A percentile compares a stretch with the other conserved stretches of the same genome.
Conservation (phyloP, 1,284 basidiomycete genomes). For the Rhodotorula sp. region DNA sequence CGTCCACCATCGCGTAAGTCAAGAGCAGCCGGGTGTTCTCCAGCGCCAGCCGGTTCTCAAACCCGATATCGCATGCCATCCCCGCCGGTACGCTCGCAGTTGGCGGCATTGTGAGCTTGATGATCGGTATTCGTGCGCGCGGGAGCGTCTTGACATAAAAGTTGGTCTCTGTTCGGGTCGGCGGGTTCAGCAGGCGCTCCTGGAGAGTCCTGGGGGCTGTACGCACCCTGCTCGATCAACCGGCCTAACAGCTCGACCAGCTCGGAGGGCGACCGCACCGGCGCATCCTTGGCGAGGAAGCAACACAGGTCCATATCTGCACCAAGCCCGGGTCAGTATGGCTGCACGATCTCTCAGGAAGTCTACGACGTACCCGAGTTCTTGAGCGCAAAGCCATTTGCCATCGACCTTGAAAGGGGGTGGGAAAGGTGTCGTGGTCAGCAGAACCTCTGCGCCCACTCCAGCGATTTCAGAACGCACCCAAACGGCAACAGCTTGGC, state of each 20-base stretch:
- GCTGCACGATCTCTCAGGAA: not conserved
- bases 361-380: conserved; percentile 71
- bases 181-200: not conserved
- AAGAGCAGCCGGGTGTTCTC: conserved; percentile 95
- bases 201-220: conserved; percentile 12
- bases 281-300: conserved; percentile 72
- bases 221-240: conserved; percentile 82
- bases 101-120: conserved; percentile 89
- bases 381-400: conserved; percentile 86
- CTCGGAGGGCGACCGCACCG: conserved; percentile 71
- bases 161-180: conserved; percentile 72
- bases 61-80: conserved; percentile 95
- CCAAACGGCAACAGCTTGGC: conserved; percentile 90
- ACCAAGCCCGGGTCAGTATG: not conserved
- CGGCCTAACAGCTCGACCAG: conserved; percentile 92
- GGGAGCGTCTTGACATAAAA: conserved; percentile 96
- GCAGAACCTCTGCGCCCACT: not conserved
- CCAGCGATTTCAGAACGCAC: conserved; percentile 13
- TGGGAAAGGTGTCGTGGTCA: not conserved
- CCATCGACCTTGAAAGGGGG: conserved; percentile 55
- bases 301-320: conserved; percentile 98
- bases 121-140: conserved; percentile 96
- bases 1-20: conserved; percentile 97
- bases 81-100: conserved; percentile 78
- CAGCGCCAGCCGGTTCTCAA: conserved; percentile 92